These are phyloP conservation scores for Exsudoporus floridanus DNA, from an alignment of 1,284 basidiomycete genomes.

Conservation along the genomic window DNA sequence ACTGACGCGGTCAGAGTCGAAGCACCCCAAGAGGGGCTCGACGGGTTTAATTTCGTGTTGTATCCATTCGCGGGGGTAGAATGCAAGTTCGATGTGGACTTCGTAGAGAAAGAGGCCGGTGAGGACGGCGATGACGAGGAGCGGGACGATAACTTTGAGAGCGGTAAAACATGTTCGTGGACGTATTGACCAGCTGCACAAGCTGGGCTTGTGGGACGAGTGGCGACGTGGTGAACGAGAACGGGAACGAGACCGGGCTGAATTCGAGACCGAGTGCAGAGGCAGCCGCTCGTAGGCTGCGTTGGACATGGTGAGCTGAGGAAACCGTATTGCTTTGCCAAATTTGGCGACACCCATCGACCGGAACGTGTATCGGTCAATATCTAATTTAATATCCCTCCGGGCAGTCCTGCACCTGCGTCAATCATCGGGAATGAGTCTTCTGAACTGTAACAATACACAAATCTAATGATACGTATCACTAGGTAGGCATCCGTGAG, in stretches of 20 bases:
- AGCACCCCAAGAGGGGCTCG: conserved; percentile 70
- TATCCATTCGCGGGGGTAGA: conserved; percentile 78
- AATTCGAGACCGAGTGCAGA: conserved; percentile 25
- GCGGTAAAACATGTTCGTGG: conserved; percentile 26
- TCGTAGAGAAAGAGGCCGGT: conserved; percentile 64
- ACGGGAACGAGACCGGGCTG: conserved; percentile 7
- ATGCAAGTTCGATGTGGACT: conserved; percentile 77
- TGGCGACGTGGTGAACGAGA: conserved; percentile 27
- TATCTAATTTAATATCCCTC: too few species aligned
- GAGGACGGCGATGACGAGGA: conserved; percentile 43
- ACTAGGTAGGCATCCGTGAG: too few species aligned
- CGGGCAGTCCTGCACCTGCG: too few species aligned
- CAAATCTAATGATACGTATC: too few species aligned
- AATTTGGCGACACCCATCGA: too few species aligned
- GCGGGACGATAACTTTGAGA: conserved; percentile 36
- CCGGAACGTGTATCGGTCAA: too few species aligned
- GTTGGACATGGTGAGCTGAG: conserved; percentile 25
- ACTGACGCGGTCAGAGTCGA: conserved; percentile 58
- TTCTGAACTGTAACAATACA: too few species aligned
- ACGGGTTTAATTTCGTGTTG: conserved; percentile 61
- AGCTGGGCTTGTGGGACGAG: conserved; percentile 8
- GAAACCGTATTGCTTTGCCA: background rate
- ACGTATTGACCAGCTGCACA: conserved; percentile 14
- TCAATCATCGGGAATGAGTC: too few species aligned
- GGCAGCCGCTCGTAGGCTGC: conserved; percentile 32